Base-by-base conservation (phyloP, 805 yeast species). In the Myxozyma monticola region DNA sequence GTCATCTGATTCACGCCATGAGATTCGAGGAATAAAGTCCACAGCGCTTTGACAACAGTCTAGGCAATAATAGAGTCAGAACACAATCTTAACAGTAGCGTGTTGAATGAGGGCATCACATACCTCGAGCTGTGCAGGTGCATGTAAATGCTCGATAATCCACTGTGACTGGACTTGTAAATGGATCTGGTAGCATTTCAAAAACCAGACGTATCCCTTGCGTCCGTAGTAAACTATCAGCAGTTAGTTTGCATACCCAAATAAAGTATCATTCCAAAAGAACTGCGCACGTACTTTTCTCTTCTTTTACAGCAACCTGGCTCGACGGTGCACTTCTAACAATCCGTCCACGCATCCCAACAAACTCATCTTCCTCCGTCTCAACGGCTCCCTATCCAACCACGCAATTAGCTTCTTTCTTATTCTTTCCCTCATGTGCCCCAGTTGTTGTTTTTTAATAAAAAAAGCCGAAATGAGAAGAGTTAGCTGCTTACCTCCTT, bases 351-450 rank as follows among this genome's bases (percentile, higher is more conserved):
- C 49, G 57, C 18, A 52, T 41, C 63, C 64, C 14, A 66, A 67
- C 84, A 52, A 83, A 91, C n/a, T 84, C 89, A 40, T 88, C 96
- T 61, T 88, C 91, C 56, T 85, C 86, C 55, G 81, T 74, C 65
- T 88, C 95, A 24, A 85, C 64, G 55, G 83, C 85, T 30, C 90
- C 89, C 53, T 51, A 39, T n/a, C n/a, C 3, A 28, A 38, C 17
- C 9, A 22, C 12, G 14, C 15, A 17, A 17, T 36, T 9, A 22
- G 17, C 29, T 5, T 5, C 26, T 14, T 8, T n/a, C n/a, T n/a
- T n/a, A n/a, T n/a, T n/a, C n/a, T n/a, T n/a, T n/a, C n/a, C n/a
- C 10, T 18, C 41, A 39, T n/a, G n/a, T 21, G 17, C 20, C 33
- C 22, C 9, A 39, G 25, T 18, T 15, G 12, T 28, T 29, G 21